These are phyloP conservation scores for Candida yuanshanica DNA, from an alignment of 805 yeast genomes.

Conservation along the genomic window DNA sequence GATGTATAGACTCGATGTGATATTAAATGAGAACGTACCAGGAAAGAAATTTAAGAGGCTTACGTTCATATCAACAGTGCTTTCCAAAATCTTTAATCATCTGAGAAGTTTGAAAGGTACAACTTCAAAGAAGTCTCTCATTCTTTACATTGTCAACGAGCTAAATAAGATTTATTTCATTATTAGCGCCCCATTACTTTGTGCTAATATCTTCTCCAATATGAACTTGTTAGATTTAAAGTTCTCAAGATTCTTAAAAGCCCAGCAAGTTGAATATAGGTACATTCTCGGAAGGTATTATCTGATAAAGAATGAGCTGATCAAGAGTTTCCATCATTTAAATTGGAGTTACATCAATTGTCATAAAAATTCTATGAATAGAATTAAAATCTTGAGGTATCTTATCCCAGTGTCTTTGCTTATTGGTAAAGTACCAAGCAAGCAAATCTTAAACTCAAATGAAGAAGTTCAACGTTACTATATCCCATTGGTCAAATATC, in stretches of 20 bases:
- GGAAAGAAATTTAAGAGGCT: slow-evolving; percentile 39
- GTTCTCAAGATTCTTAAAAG: slow-evolving; percentile 33
- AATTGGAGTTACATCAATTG: slow-evolving; percentile 33
- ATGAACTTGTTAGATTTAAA: slow-evolving; percentile 44
- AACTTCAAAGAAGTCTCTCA: slow-evolving; percentile 38
- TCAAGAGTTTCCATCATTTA: slow-evolving; percentile 42
- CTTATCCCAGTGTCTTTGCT: slow-evolving; percentile 47
- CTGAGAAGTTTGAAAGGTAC: slow-evolving; percentile 25
- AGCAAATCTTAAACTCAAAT: slow-evolving; percentile 20
- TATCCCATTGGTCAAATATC: slow-evolving; percentile 29
- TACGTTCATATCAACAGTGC: slow-evolving; percentile 20
- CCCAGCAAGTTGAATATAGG: slow-evolving; percentile 47
- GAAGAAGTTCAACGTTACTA: slow-evolving; percentile 30
- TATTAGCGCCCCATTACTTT: slow-evolving; percentile 49
- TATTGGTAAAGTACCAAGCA: slow-evolving; percentile 45
- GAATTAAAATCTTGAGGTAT: slow-evolving; percentile 34
- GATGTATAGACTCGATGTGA: slow-evolving; percentile 36
- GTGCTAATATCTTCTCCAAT: slow-evolving; percentile 57
- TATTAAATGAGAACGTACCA: slow-evolving; percentile 33
- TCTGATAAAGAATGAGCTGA: slow-evolving; percentile 44
- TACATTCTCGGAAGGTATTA: slow-evolving; percentile 49
- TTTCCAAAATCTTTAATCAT: slow-evolving; percentile 24
- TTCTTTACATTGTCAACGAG: slow-evolving; percentile 42
- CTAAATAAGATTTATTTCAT: slow-evolving; percentile 48
- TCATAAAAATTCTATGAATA: slow-evolving; percentile 9